Base-by-base conservation (phyloP, 257 asterid genomes). In the Nicotiana otophora region DNA sequence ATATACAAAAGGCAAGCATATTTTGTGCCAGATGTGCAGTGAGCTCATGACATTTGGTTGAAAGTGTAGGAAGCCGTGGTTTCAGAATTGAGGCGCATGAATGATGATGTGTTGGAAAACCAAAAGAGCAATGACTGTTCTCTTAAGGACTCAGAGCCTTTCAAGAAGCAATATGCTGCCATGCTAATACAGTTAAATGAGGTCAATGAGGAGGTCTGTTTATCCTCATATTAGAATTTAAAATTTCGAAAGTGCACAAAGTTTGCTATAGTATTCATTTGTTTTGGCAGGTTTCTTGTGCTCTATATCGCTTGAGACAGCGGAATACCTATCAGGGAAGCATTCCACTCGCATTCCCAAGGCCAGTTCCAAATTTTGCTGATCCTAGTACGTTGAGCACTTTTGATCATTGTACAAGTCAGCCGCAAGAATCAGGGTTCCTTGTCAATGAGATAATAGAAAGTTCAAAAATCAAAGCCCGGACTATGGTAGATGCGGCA, bases 141-240 rank as follows among this genome's bases (percentile, higher is more conserved):
- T 77, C 91, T 92, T 72, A 91, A 94, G 87, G 97, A 92, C 63
- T 90, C 94, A 1, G 98, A 96, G 54, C 66, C 92, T 53, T 93
- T 94, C 88, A 90, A 88, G 78, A 96, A 91, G 91, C 98, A 90
- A 85, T 96, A 96, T 83, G 98, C 98, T 23, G 92, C 91, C 0
- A 90, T 96, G 62, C 92, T 94, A 80, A 80, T 90, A 39, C 96
- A 88, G 83, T 86, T 96, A 84, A 89, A 86, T 80, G 98, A 94
- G 87, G 91, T 88, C 78, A 92, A 93, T 83, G 92, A 92, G 51
- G 96, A 93, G 98, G 99, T 83, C 89, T 84, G 86, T 26, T 19
- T 82, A 76, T 83, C 83, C 67, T 36, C 58, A 17, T 33, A 65
- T 53, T 84, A 80, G 54, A 81, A 63, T 80, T 78, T n/a, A 1